phyloP scores from a whole-genome alignment of 768 basidiomycete genomes.

The Tylopilus subfusipes region DNA sequence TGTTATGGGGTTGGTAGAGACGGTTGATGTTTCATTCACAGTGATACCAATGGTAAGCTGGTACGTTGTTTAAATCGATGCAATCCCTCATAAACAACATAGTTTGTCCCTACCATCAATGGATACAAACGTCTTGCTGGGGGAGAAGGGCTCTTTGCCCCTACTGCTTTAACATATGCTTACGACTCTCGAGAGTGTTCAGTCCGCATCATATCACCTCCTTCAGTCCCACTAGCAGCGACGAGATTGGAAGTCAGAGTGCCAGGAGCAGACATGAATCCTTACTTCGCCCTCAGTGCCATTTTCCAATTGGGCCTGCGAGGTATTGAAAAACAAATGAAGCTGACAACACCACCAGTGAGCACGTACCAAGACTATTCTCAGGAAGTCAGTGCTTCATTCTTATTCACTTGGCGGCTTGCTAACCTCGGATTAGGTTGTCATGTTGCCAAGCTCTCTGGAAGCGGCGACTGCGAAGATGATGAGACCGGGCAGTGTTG shows the following conservation, averaged over 20 bases:
- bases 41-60: constrained; percentile 77
- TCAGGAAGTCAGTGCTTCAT: constrained; percentile 52
- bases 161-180: constrained; percentile 89
- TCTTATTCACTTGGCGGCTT: not conserved
- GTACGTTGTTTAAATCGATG: not conserved
- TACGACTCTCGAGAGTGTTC: constrained; percentile 94
- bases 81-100: not conserved
- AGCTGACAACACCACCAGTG: constrained; percentile 70
- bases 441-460: constrained; percentile 75
- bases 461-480: constrained; percentile 78
- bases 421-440: constrained; percentile 41
- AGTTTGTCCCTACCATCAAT: constrained; percentile 89
- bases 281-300: constrained; percentile 83
- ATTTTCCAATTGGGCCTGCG: constrained; percentile 85
- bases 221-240: constrained; percentile 72
- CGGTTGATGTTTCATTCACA: constrained; percentile 22
- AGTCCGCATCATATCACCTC: constrained; percentile 89
- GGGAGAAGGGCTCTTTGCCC: constrained; percentile 93
- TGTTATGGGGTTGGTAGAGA: not conserved
- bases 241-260: constrained; percentile 93
- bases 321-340: constrained; percentile 77
- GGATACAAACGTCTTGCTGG: constrained; percentile 96
- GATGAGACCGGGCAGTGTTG: constrained; percentile 74
- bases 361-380: constrained; percentile 34
- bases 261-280: constrained; percentile 97